Percentiles rank a stretch among this genome's conserved stretches.
Conservation (phyloP, 768 basidiomycete species). For the Mrakia gelida region DNA sequence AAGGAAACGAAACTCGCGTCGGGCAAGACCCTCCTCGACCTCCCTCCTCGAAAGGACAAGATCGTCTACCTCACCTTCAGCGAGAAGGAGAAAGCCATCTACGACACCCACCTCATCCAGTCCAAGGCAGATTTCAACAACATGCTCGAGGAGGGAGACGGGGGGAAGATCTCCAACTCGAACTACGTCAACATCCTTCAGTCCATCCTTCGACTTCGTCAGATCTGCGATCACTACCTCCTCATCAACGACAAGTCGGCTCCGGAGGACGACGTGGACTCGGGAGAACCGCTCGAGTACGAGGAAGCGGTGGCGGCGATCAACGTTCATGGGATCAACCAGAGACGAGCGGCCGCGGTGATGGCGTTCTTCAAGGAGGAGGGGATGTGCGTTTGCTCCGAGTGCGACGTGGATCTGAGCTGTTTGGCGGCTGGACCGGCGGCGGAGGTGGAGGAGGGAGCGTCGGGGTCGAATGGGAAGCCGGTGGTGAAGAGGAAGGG, state of each 20-base stretch:
- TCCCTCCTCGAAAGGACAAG: conserved; percentile 87
- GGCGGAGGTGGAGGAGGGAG: conserved; percentile 46
- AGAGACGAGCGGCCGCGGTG: conserved; percentile 67
- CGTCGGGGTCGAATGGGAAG: conserved; percentile 46
- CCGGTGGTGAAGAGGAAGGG: conserved; percentile 39
- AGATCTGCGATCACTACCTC: conserved; percentile 95
- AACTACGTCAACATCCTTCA: conserved; percentile 97
- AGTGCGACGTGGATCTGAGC: conserved; percentile 75
- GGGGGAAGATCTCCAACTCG: conserved; percentile 88
- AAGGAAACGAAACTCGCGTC: conserved; percentile 80
- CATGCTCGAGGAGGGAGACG: conserved; percentile 50
- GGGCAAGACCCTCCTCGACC: conserved; percentile 75
- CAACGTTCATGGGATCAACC: conserved; percentile 69
- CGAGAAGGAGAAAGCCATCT: conserved; percentile 73
- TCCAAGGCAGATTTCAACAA: conserved; percentile 77
- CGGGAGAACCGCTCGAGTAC: conserved; percentile 56
- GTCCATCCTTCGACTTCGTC: conserved; percentile 89
- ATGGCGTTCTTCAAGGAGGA: conserved; percentile 81
- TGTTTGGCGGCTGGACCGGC: conserved; percentile 48
- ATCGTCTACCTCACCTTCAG: conserved; percentile 80
- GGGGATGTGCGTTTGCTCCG: conserved; percentile 79
- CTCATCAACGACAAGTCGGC: conserved; percentile 55
- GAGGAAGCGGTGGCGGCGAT: conserved; percentile 77
- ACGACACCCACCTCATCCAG: conserved; percentile 80
- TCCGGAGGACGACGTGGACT: conserved; percentile 48